Evolutionary conservation across 495 filamentous ascomycete species (phyloP).

Genomic region (Terfezia boudieri): DNA sequence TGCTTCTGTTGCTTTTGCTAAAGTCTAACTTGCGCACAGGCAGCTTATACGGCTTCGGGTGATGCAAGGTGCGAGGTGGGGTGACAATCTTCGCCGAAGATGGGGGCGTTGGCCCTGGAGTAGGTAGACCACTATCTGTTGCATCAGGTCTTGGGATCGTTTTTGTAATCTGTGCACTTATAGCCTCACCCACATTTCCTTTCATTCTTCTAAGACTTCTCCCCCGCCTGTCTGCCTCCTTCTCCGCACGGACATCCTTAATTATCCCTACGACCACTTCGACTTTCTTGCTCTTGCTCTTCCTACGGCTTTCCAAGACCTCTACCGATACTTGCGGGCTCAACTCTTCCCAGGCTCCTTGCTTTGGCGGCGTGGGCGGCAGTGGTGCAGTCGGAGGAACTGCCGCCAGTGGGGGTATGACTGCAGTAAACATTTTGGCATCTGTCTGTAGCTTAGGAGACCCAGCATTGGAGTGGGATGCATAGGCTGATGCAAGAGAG

Average conservation of each 20-base stretch:
- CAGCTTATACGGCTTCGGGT: background rate
- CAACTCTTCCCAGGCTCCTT: background rate
- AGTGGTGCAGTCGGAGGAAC: background rate
- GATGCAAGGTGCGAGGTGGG: background rate
- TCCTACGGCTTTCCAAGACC: background rate
- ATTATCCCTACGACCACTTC: background rate
- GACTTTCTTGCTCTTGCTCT: background rate
- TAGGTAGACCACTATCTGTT: slow-evolving; percentile 9
- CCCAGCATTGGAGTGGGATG: background rate
- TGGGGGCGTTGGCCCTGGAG: slow-evolving; percentile 13
- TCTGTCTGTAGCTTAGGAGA: background rate
- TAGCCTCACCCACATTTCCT: slow-evolving; percentile 3
- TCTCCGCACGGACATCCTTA: background rate
- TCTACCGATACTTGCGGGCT: background rate
- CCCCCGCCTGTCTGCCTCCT: background rate
- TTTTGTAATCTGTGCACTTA: background rate
- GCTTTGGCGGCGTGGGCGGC: background rate
- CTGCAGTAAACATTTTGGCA: background rate
- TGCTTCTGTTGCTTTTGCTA: background rate
- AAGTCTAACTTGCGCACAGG: background rate
- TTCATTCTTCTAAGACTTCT: background rate
- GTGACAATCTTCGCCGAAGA: background rate
- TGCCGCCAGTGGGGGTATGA: background rate
- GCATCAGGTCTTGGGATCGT: background rate
- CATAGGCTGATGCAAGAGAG: background rate